These are phyloP conservation scores for Jatropha curcas DNA, from an alignment of 345 rosid genomes.

Conservation along the genomic window DNA sequence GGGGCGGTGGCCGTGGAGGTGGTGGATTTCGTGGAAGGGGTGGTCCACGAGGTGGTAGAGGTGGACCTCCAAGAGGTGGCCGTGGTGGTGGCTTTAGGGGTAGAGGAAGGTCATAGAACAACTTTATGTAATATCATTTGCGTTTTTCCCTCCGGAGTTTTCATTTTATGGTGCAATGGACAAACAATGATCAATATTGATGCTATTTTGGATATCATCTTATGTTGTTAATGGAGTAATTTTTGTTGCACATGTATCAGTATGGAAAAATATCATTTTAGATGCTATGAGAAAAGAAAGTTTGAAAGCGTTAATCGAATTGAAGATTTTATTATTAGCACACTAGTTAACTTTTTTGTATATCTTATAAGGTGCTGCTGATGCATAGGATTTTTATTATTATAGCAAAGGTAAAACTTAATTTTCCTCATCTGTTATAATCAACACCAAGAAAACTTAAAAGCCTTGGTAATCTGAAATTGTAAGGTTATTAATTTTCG, in stretches of 20 bases:
- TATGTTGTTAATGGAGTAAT: neutral
- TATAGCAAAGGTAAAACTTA: too few species aligned
- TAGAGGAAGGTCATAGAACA: constrained; percentile 51
- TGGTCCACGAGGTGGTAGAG: constrained; percentile 69
- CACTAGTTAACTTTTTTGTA: too few species aligned
- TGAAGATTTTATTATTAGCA: too few species aligned
- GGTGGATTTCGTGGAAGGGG: constrained; percentile 70
- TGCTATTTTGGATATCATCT: constrained; percentile 6
- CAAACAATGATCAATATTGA: constrained; percentile 18
- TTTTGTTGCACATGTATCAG: neutral
- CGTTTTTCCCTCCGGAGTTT: constrained; percentile 18
- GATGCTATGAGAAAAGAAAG: too few species aligned
- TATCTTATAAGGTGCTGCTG: too few species aligned
- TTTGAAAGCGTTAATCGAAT: too few species aligned
- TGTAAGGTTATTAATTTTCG: too few species aligned
- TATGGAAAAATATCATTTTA: too few species aligned
- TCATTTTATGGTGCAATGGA: constrained; percentile 11
- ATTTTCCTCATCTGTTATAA: too few species aligned
- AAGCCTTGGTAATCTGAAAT: neutral
- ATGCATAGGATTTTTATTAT: too few species aligned
- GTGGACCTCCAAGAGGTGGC: constrained; percentile 57
- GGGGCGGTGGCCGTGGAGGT: constrained; percentile 29
- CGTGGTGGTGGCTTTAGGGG: constrained; percentile 76
- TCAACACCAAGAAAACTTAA: neutral
- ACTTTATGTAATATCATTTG: constrained; percentile 20